phyloP scores from a whole-genome alignment of 768 basidiomycete genomes.

The Kwoniella bestiolae region DNA sequence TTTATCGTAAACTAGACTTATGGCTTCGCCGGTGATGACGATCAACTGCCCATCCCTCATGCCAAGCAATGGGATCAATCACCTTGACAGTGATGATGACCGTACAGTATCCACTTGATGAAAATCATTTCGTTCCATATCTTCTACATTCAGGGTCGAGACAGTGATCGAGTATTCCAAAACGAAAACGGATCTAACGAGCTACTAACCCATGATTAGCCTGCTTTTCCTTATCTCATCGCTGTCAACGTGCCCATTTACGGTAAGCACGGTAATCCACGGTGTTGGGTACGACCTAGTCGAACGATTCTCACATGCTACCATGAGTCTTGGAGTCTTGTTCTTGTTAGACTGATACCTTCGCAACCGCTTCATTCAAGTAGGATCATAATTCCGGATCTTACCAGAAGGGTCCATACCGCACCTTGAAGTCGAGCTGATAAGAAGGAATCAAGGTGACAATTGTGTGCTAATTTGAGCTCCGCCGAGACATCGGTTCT shows the following conservation, averaged over 20 bases:
- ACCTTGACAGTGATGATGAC: too few species aligned
- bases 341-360: not conserved
- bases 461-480: not conserved
- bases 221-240: not conserved
- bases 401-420: not conserved
- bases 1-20: too few species aligned
- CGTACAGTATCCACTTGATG: too few species aligned
- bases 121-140: not conserved
- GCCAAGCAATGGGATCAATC: too few species aligned
- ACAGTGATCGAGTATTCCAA: not conserved
- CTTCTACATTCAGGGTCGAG: not conserved
- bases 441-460: not conserved
- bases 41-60: too few species aligned
- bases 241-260: not conserved
- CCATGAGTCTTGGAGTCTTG: too few species aligned
- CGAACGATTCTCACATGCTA: not conserved
- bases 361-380: not conserved
- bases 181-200: not conserved
- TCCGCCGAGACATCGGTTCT: too few species aligned
- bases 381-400: not conserved
- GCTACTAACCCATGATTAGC: constrained; percentile 4
- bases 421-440: too few species aligned
- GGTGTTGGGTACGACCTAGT: not conserved
- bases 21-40: too few species aligned
- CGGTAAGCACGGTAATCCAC: not conserved